phyloP scores from a whole-genome alignment of 164 flowering plant species.

The Sextonia rubra region DNA sequence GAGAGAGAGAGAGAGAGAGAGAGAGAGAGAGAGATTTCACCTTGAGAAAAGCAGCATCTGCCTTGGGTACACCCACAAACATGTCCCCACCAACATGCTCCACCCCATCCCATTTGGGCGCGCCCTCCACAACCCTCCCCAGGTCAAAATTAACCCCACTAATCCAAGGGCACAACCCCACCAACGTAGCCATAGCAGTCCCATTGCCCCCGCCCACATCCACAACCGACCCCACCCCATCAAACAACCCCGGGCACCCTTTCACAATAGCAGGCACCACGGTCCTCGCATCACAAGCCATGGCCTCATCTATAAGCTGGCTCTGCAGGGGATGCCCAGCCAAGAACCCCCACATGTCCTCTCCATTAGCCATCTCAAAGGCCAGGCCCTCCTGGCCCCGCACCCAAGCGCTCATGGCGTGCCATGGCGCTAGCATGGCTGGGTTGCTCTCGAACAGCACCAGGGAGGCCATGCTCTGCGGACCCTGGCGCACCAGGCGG shows the following conservation, averaged over 20 bases:
- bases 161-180: neutral
- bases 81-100: conserved; percentile 56
- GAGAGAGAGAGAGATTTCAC: conserved; percentile 24
- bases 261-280: conserved; percentile 4
- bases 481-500: conserved; percentile 1
- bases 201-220: conserved; percentile 9
- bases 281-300: conserved; percentile 4
- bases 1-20: neutral
- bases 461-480: conserved; percentile 1
- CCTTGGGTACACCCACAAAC: conserved; percentile 42
- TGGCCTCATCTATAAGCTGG: conserved; percentile 3
- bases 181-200: conserved; percentile 3
- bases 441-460: conserved; percentile 3
- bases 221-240: conserved; percentile 3
- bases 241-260: neutral
- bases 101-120: conserved; percentile 22
- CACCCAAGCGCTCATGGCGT: neutral
- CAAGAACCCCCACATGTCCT: conserved; percentile 1
- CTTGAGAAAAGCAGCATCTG: conserved; percentile 49
- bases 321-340: neutral
- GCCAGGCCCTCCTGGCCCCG: neutral
- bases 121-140: neutral
- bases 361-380: conserved; percentile 6
- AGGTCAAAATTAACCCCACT: neutral
- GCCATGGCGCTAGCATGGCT: conserved; percentile 9